Base-by-base conservation (phyloP, 805 yeast species). In the Yarrowia yakushimensis region DNA sequence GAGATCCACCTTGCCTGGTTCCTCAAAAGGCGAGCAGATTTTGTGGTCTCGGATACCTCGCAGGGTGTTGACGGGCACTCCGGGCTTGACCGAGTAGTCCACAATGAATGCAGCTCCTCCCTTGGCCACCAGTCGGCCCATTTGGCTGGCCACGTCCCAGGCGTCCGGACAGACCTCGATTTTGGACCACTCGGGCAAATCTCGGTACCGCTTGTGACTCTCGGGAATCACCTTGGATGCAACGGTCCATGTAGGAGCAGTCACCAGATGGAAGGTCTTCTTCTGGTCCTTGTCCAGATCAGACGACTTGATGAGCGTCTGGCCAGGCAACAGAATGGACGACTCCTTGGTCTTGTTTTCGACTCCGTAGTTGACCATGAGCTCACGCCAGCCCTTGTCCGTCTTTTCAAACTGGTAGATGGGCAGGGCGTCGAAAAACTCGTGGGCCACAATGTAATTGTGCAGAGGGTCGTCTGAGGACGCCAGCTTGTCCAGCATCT, bases 341-440 rank as follows among this genome's bases (percentile, higher is more conserved):
- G 72, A 61, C 28, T 59, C 37, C 28, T 57, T 48, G 48, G 41
- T 45, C 25, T 30, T 42, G 39, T 67, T 70, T 7, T 74, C 70
- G 4, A 67, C 65, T 6, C 71, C 65, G 64, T 70, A 81, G 71
- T 87, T 93, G 31, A 90, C 94, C 39, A 87, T 67, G 23, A 82
- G 77, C 70, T 90, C 96, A 66, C 92, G 77, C 96, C 96, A 90
- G 0, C 93, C 93, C 15, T 83, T 73, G 17, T 78, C 76, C 0
- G 86, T 84, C 41, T 70, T 67, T 60, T 80, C 79, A 69, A 87
- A 89, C 66, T 85, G 81, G 66, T 86, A 84, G 23, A 90, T 84
- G 0, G 96, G 96, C 63, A 90, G 75, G 0, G 96, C 96, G 73
- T 90, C 96, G 70, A 86, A 90, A 69, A 90, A 90, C 72, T 90